Evolutionary conservation across 2,329 filamentous ascomycete genomes (phyloP), one percentile per base, ranked within the genome.

Genomic region (Xylariaceae sp.): DNA sequence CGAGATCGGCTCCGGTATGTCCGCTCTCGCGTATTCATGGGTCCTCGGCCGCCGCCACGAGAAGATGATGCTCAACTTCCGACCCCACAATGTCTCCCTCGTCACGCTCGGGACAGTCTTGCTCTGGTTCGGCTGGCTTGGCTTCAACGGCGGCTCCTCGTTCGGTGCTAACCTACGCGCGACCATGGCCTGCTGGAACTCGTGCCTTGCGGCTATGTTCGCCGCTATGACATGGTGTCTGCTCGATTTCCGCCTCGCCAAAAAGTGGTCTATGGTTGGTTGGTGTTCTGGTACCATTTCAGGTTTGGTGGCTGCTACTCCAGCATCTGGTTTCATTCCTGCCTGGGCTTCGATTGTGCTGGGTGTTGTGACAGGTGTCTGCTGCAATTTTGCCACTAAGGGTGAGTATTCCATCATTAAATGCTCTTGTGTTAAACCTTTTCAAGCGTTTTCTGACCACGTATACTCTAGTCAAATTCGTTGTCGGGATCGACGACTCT

Each of bases 41-140:
- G 87, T 97, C 30, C 89, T 99, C 57, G 94, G 94, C 64, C 90
- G 92, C 69, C 91, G 94, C 63, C 94, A 97, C 78, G 93, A 97
- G 79, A 94, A 92, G 79, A 97, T 97, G 92, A 97, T 97, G 91
- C 85, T 97, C 76, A 97, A 97, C 83, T 97, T 97, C 84, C 91
- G 94, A 64, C 94, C 94, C 15, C 94, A 99, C 81, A 99, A 99
- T 79, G 94, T 97, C 63, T 96, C 92, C 5, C 84, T 97, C 68
- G 96, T 99, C 75, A 92, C 94, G 1, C 87, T 97, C 65, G 94
- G 94, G 59, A 97, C 94, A 3, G 84, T 96, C 61, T 84, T 99
- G 66, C 91, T 99, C 51, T 97, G 92, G 92, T 97, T 97, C 68
- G 94, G 94, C 68, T 99, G 94, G 94, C 81, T 99, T 61, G 94